phyloP scores from a whole-genome alignment of 208 protist genomes.

The Spongospora subterranea region DNA sequence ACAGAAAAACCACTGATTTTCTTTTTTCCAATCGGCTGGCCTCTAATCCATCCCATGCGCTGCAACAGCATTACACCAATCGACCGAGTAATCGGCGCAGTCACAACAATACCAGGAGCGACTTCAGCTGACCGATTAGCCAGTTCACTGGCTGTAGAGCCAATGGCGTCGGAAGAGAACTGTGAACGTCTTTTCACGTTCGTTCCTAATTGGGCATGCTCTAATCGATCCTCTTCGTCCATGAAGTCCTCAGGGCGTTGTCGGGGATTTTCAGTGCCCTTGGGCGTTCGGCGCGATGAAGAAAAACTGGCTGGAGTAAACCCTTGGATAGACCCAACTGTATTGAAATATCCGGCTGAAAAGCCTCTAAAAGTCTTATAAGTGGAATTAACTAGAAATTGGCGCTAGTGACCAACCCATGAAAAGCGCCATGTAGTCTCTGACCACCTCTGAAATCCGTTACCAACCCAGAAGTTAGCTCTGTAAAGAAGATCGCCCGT shows the following conservation, averaged over 20 bases:
- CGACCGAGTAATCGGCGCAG: background rate
- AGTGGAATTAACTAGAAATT: background rate
- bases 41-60: conserved; percentile 21
- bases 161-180: too few species aligned
- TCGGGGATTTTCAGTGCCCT: background rate
- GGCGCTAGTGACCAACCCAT: background rate
- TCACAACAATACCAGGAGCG: background rate
- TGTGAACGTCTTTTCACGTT: background rate
- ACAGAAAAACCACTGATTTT: too few species aligned
- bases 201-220: background rate
- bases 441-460: background rate
- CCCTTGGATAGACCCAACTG: conserved; percentile 6
- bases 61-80: conserved; percentile 48
- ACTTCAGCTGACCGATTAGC: background rate
- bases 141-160: background rate
- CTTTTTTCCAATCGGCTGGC: background rate
- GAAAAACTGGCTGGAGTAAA: background rate
- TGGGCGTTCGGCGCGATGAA: background rate
- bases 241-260: conserved; percentile 44
- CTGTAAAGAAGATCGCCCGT: background rate
- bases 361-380: background rate
- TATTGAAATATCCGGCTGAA: conserved; percentile 50
- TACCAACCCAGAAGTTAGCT: background rate
- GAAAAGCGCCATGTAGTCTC: conserved; percentile 33
- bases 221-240: conserved; percentile 10